phyloP scores from a whole-genome alignment of 202 grass and related monocot species.

The Schoenoplectus tabernaemontani region DNA sequence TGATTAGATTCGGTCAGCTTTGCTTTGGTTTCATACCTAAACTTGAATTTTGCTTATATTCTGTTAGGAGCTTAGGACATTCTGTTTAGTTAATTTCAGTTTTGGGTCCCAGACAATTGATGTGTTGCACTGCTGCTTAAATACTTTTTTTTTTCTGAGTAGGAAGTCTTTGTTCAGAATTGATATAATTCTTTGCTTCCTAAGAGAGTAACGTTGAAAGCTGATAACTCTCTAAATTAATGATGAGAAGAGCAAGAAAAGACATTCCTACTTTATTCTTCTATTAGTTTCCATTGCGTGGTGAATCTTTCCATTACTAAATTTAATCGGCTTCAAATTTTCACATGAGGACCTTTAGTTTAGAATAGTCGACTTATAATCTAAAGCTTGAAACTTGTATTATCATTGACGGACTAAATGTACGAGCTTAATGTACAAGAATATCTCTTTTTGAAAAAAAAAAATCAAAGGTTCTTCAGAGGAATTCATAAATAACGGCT shows the following conservation, averaged over 20 bases:
- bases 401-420: neutral
- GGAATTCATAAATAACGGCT: too few species aligned
- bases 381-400: too few species aligned
- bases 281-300: constrained; percentile 12
- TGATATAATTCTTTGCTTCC: constrained; percentile 27
- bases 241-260: neutral
- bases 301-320: constrained; percentile 25
- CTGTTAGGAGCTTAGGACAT: constrained; percentile 9
- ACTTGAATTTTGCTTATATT: neutral
- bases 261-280: constrained; percentile 23
- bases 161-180: constrained; percentile 3
- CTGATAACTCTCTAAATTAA: neutral
- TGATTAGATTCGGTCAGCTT: neutral
- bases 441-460: too few species aligned
- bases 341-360: neutral
- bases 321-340: constrained; percentile 12
- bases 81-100: neutral
- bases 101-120: neutral
- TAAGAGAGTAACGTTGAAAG: constrained; percentile 10
- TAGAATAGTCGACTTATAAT: neutral
- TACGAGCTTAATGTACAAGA: too few species aligned
- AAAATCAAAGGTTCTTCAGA: too few species aligned
- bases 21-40: neutral
- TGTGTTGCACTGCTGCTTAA: neutral
- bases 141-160: neutral